Evolutionary conservation across 768 basidiomycete species (phyloP), one percentile per base, ranked within the genome.

Genomic region (Collybia nuda): DNA sequence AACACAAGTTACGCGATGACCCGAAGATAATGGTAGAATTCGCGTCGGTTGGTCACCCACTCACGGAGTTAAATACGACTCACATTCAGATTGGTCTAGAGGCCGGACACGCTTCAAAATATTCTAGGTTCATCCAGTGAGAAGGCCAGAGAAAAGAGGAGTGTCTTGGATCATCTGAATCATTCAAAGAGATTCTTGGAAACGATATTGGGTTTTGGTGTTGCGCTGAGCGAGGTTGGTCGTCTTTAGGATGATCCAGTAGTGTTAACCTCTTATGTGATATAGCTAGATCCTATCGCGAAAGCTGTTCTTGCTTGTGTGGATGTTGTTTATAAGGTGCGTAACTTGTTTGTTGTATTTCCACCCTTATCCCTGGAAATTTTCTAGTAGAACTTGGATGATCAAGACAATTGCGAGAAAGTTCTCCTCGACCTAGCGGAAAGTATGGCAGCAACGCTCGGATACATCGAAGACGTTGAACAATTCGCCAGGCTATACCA

Each of bases 261-360:
- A 32, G 32, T 32, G 12, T 32, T 32, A 11, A 32, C n/a, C n/a
- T n/a, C n/a, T 32, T 32, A 32, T 11, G 12, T 14, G 14, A 32
- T 6, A 32, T 11, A 56, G 56, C 12, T 60, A 12, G 42, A 60
- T 32, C 52, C 41, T 15, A 52, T 58, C 5, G 57, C 59, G 7
- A 59, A 61, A 47, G 62, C 61, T 8, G 54, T 62, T 29, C 46
- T 62, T 22, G 44, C 50, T n/a, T 54, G 56, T 32, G 56, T 64
- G 3, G 53, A 61, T 19, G 49, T 62, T 39, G 51, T 62, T 17
- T 53, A 57, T 38, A 29, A 57, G 22, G 59, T 62, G 21, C 24
- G 39, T 21, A 12, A 14, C 32, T n/a, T 36, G 7, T 9, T 12
- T n/a, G 19, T 37, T 12, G 15, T 8, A 38, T 22, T 42, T 44